Conservation (phyloP, 2,329 filamentous ascomycete genomes). For the Arachnopeziza araneosa region DNA sequence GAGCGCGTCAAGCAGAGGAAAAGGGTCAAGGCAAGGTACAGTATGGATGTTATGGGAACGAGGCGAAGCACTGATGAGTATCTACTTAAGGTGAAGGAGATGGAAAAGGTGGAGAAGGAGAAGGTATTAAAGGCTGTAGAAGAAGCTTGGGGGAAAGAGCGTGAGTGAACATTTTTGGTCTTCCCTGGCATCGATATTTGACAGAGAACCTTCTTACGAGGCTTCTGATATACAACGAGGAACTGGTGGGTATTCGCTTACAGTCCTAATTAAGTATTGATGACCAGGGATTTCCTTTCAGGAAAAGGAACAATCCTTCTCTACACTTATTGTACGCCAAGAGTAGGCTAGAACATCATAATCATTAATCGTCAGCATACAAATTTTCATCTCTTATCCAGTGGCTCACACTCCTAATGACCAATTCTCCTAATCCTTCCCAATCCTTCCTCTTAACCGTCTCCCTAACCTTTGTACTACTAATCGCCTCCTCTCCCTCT, state of each 20-base stretch:
- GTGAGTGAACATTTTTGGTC: background rate
- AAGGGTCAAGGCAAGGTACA: background rate
- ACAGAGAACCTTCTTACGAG: background rate
- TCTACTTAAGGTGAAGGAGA: conserved; percentile 12
- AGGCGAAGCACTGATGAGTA: conserved; percentile 23
- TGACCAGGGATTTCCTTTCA: background rate
- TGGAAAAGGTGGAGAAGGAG: conserved; percentile 18
- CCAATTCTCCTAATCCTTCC: conserved; percentile 45
- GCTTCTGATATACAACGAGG: background rate
- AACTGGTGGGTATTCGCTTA: background rate
- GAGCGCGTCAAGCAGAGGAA: conserved; percentile 6
- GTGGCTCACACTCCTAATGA: conserved; percentile 48
- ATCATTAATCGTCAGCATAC: conserved; percentile 38
- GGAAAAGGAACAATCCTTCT: background rate
- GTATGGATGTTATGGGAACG: conserved; percentile 13
- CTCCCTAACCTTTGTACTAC: conserved; percentile 57
- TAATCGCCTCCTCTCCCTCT: conserved; percentile 40
- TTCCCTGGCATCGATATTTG: background rate
- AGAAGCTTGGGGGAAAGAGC: conserved; percentile 10
- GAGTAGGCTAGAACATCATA: background rate
- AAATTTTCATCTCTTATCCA: conserved; percentile 54
- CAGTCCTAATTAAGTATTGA: background rate
- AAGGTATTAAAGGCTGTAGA: conserved; percentile 16
- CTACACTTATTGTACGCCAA: background rate
- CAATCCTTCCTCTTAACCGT: conserved; percentile 45